Evolutionary conservation across 1,284 basidiomycete species (phyloP).

Genomic region (Cystobasidium sp.): DNA sequence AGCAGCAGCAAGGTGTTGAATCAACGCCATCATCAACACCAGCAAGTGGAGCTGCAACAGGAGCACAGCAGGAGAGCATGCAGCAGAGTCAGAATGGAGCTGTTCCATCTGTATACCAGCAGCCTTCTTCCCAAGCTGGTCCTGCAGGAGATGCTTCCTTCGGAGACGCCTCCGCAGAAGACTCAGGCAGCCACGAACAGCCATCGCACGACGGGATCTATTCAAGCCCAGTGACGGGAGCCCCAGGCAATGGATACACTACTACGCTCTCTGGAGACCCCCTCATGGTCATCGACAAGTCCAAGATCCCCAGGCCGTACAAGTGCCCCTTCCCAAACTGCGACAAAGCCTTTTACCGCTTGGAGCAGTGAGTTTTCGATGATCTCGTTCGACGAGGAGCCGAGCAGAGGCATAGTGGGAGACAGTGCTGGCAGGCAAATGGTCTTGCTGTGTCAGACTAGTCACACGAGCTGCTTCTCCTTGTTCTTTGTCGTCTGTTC

Average conservation of each 20-base stretch:
- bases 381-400: background rate
- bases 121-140: background rate
- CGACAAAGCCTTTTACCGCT: conserved; percentile 83
- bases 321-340: conserved; percentile 81
- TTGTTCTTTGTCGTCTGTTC: background rate
- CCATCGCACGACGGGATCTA: background rate
- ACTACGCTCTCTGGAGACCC: conserved; percentile 14
- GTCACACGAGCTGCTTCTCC: background rate
- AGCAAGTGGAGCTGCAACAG: too few relatives aligned
- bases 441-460: too few relatives aligned
- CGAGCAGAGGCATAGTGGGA: conserved; percentile 38
- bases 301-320: conserved; percentile 69
- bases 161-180: background rate
- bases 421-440: conserved; percentile 30
- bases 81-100: too few relatives aligned
- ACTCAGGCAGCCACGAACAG: background rate
- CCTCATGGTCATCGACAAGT: conserved; percentile 39
- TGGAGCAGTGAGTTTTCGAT: conserved; percentile 81
- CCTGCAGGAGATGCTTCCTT: background rate
- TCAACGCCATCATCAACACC: background rate
- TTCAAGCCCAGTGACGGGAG: conserved; percentile 1
- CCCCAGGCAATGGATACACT: conserved; percentile 2
- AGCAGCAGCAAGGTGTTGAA: background rate
- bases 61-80: too few relatives aligned
- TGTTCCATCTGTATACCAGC: too few relatives aligned